Percentiles rank a stretch among this genome's conserved stretches.
Evolutionary conservation across 495 filamentous ascomycete species (phyloP).

Genomic region (Neurospora sublineolata): DNA sequence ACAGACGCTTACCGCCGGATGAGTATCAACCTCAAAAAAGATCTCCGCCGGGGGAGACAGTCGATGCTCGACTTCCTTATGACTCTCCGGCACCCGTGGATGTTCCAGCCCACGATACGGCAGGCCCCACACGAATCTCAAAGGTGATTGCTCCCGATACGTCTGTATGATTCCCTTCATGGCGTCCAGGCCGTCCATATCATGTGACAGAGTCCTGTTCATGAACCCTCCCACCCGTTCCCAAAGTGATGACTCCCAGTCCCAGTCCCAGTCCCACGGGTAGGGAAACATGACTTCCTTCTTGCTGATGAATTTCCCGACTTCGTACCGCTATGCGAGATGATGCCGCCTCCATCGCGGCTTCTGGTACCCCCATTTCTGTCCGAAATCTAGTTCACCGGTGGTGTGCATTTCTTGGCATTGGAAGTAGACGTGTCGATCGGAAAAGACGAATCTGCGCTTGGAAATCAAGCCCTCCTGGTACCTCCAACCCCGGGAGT

Average conservation of each 20-base stretch:
- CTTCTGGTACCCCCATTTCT: neutral
- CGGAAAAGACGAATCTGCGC: constrained; percentile 11
- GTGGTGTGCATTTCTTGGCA: constrained; percentile 14
- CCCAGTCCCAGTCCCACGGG: neutral
- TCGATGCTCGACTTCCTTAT: neutral
- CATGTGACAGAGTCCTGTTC: neutral
- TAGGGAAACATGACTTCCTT: neutral
- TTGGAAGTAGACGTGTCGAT: constrained; percentile 26
- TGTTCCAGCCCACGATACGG: neutral
- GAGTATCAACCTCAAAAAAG: neutral
- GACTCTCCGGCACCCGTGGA: neutral
- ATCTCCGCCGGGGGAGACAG: neutral
- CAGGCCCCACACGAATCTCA: neutral
- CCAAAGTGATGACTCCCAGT: neutral
- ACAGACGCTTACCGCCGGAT: neutral
- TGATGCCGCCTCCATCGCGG: neutral
- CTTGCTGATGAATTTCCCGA: neutral
- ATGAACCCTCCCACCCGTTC: neutral
- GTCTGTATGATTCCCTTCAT: neutral
- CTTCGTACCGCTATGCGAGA: neutral
- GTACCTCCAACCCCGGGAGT: constrained; percentile 30
- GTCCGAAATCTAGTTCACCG: neutral
- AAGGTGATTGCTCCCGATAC: neutral
- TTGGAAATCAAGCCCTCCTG: constrained; percentile 27
- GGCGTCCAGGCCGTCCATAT: neutral